Evolutionary conservation across 805 yeast species (phyloP).

Genomic region (Yamadazyma tumulicola): DNA sequence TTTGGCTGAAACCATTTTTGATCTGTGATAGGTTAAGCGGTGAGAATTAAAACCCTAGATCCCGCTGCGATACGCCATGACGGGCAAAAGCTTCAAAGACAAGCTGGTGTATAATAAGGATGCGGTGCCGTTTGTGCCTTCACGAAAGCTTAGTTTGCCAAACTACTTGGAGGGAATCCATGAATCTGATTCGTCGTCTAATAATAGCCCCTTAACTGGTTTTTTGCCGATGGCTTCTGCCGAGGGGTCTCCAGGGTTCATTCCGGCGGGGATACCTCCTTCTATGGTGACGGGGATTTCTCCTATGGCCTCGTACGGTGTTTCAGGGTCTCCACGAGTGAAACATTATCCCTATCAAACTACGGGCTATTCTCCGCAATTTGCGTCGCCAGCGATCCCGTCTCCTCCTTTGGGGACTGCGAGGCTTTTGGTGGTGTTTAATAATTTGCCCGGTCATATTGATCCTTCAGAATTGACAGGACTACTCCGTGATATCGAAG

Average conservation of each 20-base stretch:
- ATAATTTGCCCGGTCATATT: conserved; percentile 7
- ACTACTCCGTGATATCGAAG: conserved; percentile 8
- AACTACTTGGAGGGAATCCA: background rate
- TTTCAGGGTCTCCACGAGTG: background rate
- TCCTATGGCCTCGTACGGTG: background rate
- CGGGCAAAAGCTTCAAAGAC: no score
- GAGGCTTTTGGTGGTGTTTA: background rate
- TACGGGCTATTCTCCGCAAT: background rate
- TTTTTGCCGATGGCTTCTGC: background rate
- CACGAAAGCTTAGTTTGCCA: conserved; percentile 5
- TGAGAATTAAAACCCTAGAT: no score
- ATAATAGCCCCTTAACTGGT: background rate
- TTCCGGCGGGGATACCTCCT: background rate
- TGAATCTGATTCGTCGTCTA: background rate
- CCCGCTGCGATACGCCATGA: no score
- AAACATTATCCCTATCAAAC: background rate
- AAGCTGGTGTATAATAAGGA: conserved; percentile 14
- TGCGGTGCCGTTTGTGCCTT: conserved; percentile 21
- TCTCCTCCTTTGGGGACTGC: background rate
- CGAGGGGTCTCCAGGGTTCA: background rate
- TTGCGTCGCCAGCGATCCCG: background rate
- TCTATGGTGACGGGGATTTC: background rate
- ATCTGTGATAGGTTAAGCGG: no score
- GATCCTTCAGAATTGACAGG: conserved; percentile 12
- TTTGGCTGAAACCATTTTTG: no score